phyloP scores from a whole-genome alignment of 2,329 filamentous ascomycete species.

The Thelonectria blattea region DNA sequence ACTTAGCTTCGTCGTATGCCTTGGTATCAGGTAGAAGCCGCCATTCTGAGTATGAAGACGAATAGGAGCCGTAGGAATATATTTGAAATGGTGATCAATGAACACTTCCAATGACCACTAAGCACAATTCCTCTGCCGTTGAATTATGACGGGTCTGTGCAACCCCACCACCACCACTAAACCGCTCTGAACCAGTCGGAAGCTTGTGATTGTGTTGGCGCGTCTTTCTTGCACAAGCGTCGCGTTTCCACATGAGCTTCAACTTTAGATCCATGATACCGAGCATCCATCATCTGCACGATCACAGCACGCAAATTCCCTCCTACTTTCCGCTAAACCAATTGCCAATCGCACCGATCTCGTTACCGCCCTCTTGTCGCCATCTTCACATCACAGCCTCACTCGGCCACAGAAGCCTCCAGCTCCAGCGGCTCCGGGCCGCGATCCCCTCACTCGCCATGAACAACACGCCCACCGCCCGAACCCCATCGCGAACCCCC shows the following conservation, averaged over 20 bases:
- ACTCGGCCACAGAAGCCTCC: too few relatives aligned
- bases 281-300: slow-evolving; percentile 1
- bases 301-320: not conserved
- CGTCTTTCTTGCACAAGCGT: slow-evolving; percentile 15
- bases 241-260: slow-evolving; percentile 19
- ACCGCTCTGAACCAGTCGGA: not conserved
- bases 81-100: not conserved
- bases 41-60: too few relatives aligned
- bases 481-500: slow-evolving; percentile 38
- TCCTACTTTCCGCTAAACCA: not conserved
- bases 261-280: not conserved
- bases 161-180: slow-evolving; percentile 16
- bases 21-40: too few relatives aligned
- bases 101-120: too few relatives aligned
- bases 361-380: not conserved
- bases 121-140: not conserved
- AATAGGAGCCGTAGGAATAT: not conserved
- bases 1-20: too few relatives aligned
- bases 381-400: not conserved
- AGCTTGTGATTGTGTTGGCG: slow-evolving; percentile 3
- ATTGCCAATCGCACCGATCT: not conserved
- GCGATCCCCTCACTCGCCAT: slow-evolving; percentile 15
- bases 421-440: slow-evolving; percentile 1
- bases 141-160: slow-evolving; percentile 9
- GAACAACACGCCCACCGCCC: slow-evolving; percentile 19